Conservation (phyloP, 371 early-diverging fungal genomes). For the Furculomyces boomerangus region DNA sequence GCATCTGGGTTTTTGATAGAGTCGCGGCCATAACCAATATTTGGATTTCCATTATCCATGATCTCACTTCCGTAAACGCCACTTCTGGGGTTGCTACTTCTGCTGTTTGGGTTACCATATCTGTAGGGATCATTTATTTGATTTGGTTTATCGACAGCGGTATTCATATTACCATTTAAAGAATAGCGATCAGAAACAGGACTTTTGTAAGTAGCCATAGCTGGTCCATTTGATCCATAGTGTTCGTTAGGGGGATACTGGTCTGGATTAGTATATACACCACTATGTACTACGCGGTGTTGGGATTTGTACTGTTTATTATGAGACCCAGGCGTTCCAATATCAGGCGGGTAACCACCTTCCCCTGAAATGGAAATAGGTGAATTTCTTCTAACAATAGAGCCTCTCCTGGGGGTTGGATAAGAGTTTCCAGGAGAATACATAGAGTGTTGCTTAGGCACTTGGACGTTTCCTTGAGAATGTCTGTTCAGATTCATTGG, state of each 20-base stretch:
- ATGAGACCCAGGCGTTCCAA: too few species aligned
- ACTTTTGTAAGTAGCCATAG: neutral
- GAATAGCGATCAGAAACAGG: too few species aligned
- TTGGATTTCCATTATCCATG: slow-evolving; percentile 4
- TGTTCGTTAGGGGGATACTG: neutral
- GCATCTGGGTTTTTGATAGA: neutral
- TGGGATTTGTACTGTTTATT: too few species aligned
- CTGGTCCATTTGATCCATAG: neutral
- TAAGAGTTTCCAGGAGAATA: neutral
- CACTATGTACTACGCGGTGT: neutral
- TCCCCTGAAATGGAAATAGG: neutral
- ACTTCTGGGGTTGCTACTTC: slow-evolving; percentile 3
- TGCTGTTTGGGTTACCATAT: slow-evolving; percentile 12
- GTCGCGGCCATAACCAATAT: neutral
- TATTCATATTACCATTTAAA: too few species aligned
- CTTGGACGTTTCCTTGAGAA: neutral
- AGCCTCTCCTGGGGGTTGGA: neutral
- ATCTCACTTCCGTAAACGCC: slow-evolving; percentile 1
- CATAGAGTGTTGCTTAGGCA: neutral
- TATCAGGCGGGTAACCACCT: neutral
- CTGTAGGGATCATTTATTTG: slow-evolving; percentile 8
- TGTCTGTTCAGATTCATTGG: neutral
- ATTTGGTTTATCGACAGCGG: slow-evolving; percentile 7
- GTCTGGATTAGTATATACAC: neutral
- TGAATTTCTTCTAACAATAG: neutral